Percentiles rank a stretch among this genome's conserved stretches.
Evolutionary conservation across 2,329 filamentous ascomycete genomes (phyloP).

Genomic region (Fusarium cicatricum): DNA sequence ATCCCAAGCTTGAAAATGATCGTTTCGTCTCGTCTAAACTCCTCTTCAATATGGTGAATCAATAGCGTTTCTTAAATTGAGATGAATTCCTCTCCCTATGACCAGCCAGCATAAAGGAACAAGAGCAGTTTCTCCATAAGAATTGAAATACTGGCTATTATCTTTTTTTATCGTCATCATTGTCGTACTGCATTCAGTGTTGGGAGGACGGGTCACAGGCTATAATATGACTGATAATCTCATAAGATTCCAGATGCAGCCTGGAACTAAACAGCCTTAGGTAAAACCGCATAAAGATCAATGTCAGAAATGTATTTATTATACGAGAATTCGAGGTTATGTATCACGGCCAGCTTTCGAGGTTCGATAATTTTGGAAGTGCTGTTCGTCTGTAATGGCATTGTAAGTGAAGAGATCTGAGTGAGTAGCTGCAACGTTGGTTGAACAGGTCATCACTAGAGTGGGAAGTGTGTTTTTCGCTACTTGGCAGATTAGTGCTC

Average conservation of each 20-base stretch:
- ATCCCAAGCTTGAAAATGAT: neutral
- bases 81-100: slow-evolving; percentile 4
- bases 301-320: no score
- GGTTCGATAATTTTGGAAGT: no score
- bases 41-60: neutral
- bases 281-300: no score
- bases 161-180: slow-evolving; percentile 21
- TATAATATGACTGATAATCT: no score
- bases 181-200: slow-evolving; percentile 29
- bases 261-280: no score
- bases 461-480: no score
- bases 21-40: neutral
- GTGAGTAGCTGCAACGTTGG: slow-evolving; percentile 18
- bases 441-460: neutral
- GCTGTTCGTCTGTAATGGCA: no score
- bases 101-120: slow-evolving; percentile 1
- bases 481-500: no score
- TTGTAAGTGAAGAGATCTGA: slow-evolving; percentile 13
- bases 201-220: neutral
- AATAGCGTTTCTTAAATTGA: neutral
- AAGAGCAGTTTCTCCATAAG: slow-evolving; percentile 14
- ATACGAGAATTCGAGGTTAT: no score
- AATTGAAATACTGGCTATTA: slow-evolving; percentile 27
- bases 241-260: no score
- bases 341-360: no score